Conservation (phyloP, 1,284 basidiomycete genomes). For the Pseudozyma hubeiensis region DNA sequence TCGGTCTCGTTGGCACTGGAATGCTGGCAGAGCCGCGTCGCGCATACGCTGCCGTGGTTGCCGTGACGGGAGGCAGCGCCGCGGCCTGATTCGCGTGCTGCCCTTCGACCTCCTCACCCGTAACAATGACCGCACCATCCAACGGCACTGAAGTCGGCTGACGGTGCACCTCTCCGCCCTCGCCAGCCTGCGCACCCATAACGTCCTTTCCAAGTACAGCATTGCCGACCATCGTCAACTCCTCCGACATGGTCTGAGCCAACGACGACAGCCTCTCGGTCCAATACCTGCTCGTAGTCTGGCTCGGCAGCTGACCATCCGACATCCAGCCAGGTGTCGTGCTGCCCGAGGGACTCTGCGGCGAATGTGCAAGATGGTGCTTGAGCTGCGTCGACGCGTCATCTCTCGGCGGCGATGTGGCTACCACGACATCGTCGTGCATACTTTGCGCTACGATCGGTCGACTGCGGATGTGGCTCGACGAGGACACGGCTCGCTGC, state of each 20-base stretch:
- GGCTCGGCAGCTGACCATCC: slow-evolving; percentile 18
- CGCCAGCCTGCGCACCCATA: not conserved
- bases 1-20: slow-evolving; percentile 9
- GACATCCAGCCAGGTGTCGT: slow-evolving; percentile 40
- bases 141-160: slow-evolving; percentile 13
- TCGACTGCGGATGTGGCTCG: slow-evolving; percentile 19
- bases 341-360: slow-evolving; percentile 13
- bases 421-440: slow-evolving; percentile 26
- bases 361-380: slow-evolving; percentile 31
- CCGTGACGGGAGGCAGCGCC: not conserved
- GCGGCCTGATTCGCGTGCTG: not conserved
- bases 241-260: slow-evolving; percentile 43
- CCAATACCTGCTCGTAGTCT: slow-evolving; percentile 34
- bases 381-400: slow-evolving; percentile 29
- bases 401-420: slow-evolving; percentile 37
- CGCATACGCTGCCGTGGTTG: not conserved
- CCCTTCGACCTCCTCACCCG: not conserved
- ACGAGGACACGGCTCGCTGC: slow-evolving; percentile 32
- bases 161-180: slow-evolving; percentile 1
- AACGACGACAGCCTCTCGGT: slow-evolving; percentile 35
- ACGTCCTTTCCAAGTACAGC: slow-evolving; percentile 23
- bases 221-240: slow-evolving; percentile 23
- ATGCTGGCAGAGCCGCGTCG: slow-evolving; percentile 9
- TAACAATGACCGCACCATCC: not conserved
- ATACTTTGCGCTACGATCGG: slow-evolving; percentile 22